phyloP scores from a whole-genome alignment of 2,329 filamentous ascomycete genomes.

The Amauroascus niger region DNA sequence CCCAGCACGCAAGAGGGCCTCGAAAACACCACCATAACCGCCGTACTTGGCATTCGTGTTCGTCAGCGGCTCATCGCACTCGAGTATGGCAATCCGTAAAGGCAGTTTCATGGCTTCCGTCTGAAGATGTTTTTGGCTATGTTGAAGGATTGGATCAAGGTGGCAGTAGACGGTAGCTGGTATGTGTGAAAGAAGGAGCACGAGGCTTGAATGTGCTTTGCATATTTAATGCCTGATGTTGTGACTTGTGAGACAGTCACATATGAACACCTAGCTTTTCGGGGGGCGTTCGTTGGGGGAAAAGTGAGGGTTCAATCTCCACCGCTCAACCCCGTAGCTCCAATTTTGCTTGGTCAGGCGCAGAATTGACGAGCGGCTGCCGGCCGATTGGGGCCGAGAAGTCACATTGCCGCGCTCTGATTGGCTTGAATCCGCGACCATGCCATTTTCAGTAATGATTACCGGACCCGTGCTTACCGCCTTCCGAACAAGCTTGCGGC shows the following conservation, averaged over 20 bases:
- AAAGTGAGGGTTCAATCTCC: background rate
- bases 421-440: background rate
- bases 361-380: background rate
- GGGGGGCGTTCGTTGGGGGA: background rate
- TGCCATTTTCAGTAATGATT: background rate
- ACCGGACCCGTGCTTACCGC: slow-evolving; percentile 1
- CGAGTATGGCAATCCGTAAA: slow-evolving; percentile 74
- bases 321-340: background rate
- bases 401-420: background rate
- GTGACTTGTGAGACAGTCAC: background rate
- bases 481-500: background rate
- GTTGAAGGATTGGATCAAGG: too few relatives aligned
- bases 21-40: slow-evolving; percentile 64
- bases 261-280: background rate
- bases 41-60: slow-evolving; percentile 56
- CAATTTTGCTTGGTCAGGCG: background rate
- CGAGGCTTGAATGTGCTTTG: background rate
- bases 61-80: slow-evolving; percentile 70
- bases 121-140: background rate
- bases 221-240: too few relatives aligned
- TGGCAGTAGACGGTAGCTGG: background rate
- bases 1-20: slow-evolving; percentile 47
- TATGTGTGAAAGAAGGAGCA: background rate
- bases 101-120: slow-evolving; percentile 33
- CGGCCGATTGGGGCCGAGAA: background rate